These are phyloP conservation scores for Dictyostelium brefeldianum DNA, from an alignment of 78 protist species.

Conservation along the genomic window DNA sequence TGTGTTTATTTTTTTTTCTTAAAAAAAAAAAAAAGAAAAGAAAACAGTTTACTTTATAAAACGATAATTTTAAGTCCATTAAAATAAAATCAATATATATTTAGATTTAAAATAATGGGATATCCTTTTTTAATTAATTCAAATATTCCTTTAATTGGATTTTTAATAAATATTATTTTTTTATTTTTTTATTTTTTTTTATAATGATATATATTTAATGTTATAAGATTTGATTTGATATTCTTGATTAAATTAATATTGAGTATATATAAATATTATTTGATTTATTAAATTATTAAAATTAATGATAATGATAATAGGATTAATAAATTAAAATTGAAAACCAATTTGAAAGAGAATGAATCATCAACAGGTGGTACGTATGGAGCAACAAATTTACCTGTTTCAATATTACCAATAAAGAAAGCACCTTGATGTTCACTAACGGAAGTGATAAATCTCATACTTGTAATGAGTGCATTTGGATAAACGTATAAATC, in stretches of 20 bases:
- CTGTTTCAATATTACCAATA: not conserved
- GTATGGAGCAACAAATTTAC: not conserved
- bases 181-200: not conserved
- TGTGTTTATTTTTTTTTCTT: too few species aligned
- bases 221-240: not conserved
- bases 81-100: too few species aligned
- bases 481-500: constrained; percentile 29
- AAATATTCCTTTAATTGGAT: not conserved
- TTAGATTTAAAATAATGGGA: too few species aligned
- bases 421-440: constrained; percentile 25
- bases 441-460: not conserved
- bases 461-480: not conserved
- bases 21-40: too few species aligned
- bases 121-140: not conserved
- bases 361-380: not conserved
- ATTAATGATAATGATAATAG: not conserved
- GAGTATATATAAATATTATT: too few species aligned
- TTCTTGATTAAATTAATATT: not conserved
- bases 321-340: constrained; percentile 10
- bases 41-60: too few species aligned
- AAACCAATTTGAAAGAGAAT: not conserved
- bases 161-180: not conserved
- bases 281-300: not conserved
- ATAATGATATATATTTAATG: too few species aligned
- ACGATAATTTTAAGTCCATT: too few species aligned